Percentiles rank a stretch among this genome's conserved stretches.
Evolutionary conservation across 805 yeast species (phyloP).

Genomic region (Torulaspora gathmanii): DNA sequence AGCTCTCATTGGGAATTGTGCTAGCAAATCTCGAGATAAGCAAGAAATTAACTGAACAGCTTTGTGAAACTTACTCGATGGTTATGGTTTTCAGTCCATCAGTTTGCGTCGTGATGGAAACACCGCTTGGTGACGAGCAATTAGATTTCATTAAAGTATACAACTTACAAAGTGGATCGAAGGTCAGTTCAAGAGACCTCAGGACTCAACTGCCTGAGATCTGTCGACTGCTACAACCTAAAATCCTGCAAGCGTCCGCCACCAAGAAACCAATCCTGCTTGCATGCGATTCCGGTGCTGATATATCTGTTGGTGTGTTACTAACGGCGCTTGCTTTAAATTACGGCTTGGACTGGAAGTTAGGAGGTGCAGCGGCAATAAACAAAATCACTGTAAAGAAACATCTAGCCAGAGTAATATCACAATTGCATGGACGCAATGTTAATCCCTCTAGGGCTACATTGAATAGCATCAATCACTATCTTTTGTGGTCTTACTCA

Average conservation of each 20-base stretch:
- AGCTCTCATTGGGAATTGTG: slow-evolving; percentile 23
- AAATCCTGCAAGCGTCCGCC: neutral
- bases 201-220: slow-evolving; percentile 46
- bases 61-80: slow-evolving; percentile 11
- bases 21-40: slow-evolving; percentile 13
- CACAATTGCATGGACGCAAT: slow-evolving; percentile 38
- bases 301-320: slow-evolving; percentile 58
- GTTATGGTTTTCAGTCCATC: slow-evolving; percentile 24
- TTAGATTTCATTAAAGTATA: slow-evolving; percentile 8
- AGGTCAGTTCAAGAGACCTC: slow-evolving; percentile 63
- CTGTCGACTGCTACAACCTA: slow-evolving; percentile 23
- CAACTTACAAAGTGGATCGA: slow-evolving; percentile 40
- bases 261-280: slow-evolving; percentile 37
- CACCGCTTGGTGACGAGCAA: neutral
- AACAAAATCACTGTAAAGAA: slow-evolving; percentile 52
- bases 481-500: slow-evolving; percentile 41
- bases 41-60: slow-evolving; percentile 5
- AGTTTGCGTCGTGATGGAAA: slow-evolving; percentile 2
- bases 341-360: slow-evolving; percentile 43
- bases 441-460: slow-evolving; percentile 77
- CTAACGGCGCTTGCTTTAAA: slow-evolving; percentile 47
- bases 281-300: slow-evolving; percentile 61
- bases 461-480: slow-evolving; percentile 62
- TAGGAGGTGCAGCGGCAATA: slow-evolving; percentile 16
- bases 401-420: slow-evolving; percentile 49